Evolutionary conservation across 23 red algal genomes (phyloP).

Genomic region (Chondrus crispus): DNA sequence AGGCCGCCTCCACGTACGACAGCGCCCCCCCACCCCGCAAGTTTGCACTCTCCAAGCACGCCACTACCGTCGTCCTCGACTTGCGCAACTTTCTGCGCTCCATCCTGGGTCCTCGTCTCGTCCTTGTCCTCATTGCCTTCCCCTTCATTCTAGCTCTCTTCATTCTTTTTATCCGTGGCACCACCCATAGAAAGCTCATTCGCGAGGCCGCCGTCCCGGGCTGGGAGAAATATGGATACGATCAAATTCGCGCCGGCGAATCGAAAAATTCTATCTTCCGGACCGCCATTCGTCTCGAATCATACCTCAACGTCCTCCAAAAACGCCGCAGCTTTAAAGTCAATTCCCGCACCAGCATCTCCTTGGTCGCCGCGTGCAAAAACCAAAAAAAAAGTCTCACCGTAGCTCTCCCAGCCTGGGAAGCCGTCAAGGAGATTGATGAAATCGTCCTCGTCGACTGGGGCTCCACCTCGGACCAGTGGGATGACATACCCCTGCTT

Average conservation of each 20-base stretch:
- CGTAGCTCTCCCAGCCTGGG: slow-evolving; percentile 27
- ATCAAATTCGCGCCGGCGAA: background rate
- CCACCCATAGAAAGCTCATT: too few species aligned
- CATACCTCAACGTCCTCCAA: background rate
- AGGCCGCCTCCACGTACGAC: background rate
- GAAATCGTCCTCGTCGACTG: slow-evolving; percentile 67
- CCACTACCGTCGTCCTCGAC: background rate
- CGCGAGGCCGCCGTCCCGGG: too few species aligned
- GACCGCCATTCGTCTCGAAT: background rate
- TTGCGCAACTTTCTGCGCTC: background rate
- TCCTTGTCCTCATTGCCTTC: background rate
- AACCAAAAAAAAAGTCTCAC: slow-evolving; percentile 17
- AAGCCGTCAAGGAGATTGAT: background rate
- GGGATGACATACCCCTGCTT: background rate
- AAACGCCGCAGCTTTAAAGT: background rate
- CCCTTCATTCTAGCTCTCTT: background rate
- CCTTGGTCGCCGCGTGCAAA: slow-evolving; percentile 61
- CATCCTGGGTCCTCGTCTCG: background rate
- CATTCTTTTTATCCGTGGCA: background rate
- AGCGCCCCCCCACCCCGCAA: background rate
- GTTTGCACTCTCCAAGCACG: background rate
- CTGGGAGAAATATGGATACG: background rate
- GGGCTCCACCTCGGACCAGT: background rate
- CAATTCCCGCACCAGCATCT: background rate
- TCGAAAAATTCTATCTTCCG: background rate